Conservation (phyloP, 805 yeast genomes). For the Kurtzmaniella cleridarum region DNA sequence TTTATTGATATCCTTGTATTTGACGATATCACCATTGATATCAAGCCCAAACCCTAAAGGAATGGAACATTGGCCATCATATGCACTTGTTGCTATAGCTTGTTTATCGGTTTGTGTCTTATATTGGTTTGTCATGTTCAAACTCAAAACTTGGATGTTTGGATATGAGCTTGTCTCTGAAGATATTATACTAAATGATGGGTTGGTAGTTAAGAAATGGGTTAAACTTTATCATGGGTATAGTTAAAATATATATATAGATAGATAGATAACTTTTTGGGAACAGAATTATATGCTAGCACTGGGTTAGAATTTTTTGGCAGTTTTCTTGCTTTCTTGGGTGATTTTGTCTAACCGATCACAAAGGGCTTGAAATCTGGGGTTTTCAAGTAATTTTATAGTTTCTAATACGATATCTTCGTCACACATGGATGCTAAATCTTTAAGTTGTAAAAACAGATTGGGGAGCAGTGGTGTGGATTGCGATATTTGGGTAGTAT, state of each 20-base stretch:
- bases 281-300: too few relatives aligned
- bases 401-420: neutral
- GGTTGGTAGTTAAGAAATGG: constrained; percentile 56
- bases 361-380: neutral
- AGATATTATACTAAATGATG: constrained; percentile 46
- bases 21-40: constrained; percentile 47
- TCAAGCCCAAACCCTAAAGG: constrained; percentile 37
- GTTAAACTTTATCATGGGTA: constrained; percentile 20
- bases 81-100: constrained; percentile 41
- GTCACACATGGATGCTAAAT: neutral
- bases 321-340: neutral
- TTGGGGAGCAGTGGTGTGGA: neutral
- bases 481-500: neutral
- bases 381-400: neutral
- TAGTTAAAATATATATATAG: constrained; percentile 1
- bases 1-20: constrained; percentile 40
- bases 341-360: constrained; percentile 2
- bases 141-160: constrained; percentile 39
- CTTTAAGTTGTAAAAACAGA: neutral
- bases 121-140: constrained; percentile 55
- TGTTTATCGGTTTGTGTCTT: constrained; percentile 38
- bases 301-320: too few relatives aligned
- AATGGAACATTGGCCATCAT: constrained; percentile 41
- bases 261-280: too few relatives aligned
- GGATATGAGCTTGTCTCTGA: constrained; percentile 42